phyloP scores from a whole-genome alignment of 257 asterid species.

The Jacaranda mimosifolia region DNA sequence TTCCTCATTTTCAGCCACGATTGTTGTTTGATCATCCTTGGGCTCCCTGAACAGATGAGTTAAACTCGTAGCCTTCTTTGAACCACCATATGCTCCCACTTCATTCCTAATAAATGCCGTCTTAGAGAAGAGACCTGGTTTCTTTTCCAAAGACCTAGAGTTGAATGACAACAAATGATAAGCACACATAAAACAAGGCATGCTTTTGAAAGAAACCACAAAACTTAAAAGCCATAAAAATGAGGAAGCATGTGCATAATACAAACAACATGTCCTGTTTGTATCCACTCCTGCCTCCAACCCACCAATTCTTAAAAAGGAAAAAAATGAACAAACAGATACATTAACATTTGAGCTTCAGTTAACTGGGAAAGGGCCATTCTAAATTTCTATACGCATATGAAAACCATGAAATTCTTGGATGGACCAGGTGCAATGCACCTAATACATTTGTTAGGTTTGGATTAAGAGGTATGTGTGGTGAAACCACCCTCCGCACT shows the following conservation, averaged over 20 bases:
- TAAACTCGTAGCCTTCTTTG: constrained; percentile 23
- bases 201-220: constrained; percentile 18
- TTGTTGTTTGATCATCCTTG: constrained; percentile 23
- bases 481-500: too few species aligned
- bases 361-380: background rate
- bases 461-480: too few species aligned
- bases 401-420: too few species aligned
- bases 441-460: too few species aligned
- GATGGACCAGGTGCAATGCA: too few species aligned
- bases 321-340: background rate
- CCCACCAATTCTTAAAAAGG: background rate
- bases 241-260: constrained; percentile 10
- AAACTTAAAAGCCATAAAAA: constrained; percentile 24
- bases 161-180: constrained; percentile 3
- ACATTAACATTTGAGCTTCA: constrained; percentile 1
- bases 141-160: constrained; percentile 45
- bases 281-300: background rate
- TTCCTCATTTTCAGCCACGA: constrained; percentile 32
- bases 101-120: constrained; percentile 33
- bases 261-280: constrained; percentile 20
- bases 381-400: background rate
- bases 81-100: constrained; percentile 35
- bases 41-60: constrained; percentile 27
- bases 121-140: constrained; percentile 41
- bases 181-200: background rate